These are phyloP conservation scores for Heliocybe sulcata DNA, from an alignment of 1,284 basidiomycete genomes.

Conservation along the genomic window DNA sequence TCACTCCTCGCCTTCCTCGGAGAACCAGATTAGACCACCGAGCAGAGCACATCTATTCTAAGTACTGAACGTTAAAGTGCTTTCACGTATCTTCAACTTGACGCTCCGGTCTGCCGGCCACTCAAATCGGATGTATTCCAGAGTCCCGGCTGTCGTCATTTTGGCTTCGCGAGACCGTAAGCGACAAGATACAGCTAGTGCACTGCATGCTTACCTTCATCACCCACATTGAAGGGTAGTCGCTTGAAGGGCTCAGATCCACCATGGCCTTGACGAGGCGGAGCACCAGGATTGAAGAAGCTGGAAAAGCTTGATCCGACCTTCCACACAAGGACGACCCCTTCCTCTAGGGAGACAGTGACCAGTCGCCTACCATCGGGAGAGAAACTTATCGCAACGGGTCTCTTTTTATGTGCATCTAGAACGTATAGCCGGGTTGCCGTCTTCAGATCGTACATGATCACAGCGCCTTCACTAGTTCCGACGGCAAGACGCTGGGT, in stretches of 20 bases:
- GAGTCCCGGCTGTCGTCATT: conserved; percentile 63
- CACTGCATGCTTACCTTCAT: conserved; percentile 37
- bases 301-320: conserved; percentile 81
- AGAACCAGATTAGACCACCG: no score
- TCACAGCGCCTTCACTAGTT: conserved; percentile 86
- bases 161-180: conserved; percentile 34
- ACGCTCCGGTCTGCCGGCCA: conserved; percentile 83
- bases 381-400: conserved; percentile 83
- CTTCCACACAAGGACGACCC: conserved; percentile 82
- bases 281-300: conserved; percentile 87
- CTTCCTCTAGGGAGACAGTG: conserved; percentile 83
- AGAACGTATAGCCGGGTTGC: conserved; percentile 93
- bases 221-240: conserved; percentile 68
- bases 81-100: conserved; percentile 74
- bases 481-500: conserved; percentile 91
- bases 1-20: no score
- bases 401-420: conserved; percentile 79
- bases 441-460: conserved; percentile 97
- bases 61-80: conserved; percentile 79
- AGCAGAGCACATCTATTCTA: conserved; percentile 13
- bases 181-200: not conserved
- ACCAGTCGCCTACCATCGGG: conserved; percentile 89
- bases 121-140: conserved; percentile 73
- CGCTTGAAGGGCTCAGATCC: conserved; percentile 83
- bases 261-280: conserved; percentile 81